Evolutionary conservation across 169 alveolate species (phyloP).

Genomic region (Eimeria sp.): DNA sequence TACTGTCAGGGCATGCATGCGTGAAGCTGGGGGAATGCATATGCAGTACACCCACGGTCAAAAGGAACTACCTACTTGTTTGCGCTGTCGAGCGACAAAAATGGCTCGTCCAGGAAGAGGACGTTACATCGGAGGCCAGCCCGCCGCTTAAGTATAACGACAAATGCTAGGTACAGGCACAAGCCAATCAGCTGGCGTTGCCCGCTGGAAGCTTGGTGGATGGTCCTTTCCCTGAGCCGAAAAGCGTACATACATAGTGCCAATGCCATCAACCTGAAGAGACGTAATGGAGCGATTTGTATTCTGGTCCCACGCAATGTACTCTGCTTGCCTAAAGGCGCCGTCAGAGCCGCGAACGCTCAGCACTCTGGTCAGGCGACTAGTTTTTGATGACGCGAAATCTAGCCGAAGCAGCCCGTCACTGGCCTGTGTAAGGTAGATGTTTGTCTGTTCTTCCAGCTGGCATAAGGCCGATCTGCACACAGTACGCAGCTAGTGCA

Average conservation of each 20-base stretch:
- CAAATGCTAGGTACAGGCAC: conserved; percentile 68
- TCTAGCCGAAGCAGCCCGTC: conserved; percentile 72
- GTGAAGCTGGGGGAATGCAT: not conserved
- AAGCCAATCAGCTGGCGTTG: conserved; percentile 65
- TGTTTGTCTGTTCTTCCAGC: conserved; percentile 53
- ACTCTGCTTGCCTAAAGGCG: conserved; percentile 70
- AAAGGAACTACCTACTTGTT: conserved; percentile 31
- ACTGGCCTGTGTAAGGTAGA: conserved; percentile 58
- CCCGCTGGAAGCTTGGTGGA: conserved; percentile 74
- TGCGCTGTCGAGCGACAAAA: conserved; percentile 45
- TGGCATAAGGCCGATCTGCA: conserved; percentile 58
- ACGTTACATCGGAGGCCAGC: conserved; percentile 68
- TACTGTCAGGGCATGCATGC: not conserved
- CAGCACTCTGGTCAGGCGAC: conserved; percentile 56
- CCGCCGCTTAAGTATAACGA: conserved; percentile 60
- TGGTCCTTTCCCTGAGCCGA: conserved; percentile 58
- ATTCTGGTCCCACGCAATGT: not conserved
- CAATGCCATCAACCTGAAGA: not conserved
- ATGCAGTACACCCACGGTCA: not conserved
- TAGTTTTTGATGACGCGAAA: conserved; percentile 55
- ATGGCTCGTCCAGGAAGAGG: conserved; percentile 60
- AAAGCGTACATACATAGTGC: not conserved
- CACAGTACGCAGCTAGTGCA: not conserved
- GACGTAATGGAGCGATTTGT: not conserved
- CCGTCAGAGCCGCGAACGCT: conserved; percentile 74